Base-by-base conservation (phyloP, 2,329 filamentous ascomycete species). In the Aureobasidium namibiae region DNA sequence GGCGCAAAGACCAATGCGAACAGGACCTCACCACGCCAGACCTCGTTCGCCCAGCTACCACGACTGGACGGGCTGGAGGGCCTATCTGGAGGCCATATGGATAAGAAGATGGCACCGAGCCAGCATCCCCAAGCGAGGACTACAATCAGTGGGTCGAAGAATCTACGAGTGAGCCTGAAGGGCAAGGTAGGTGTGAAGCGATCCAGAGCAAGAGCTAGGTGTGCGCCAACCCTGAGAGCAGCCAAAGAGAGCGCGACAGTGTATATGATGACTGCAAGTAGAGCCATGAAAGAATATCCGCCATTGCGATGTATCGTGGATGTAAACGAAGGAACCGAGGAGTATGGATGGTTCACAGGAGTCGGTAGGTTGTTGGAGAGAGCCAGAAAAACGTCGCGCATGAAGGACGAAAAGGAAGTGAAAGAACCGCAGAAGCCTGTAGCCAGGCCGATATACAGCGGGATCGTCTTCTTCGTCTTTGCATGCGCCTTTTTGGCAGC, bases 351-450 rank as follows among this genome's bases (percentile, higher is more conserved):
- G 56, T 71, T 67, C 65, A 77, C 73, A 0, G 83, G 80, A 1
- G 78, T 75, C 0, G 81, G 77, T 11, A 95, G 74, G 63, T 87
- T 81, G 68, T 96, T 94, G 4, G 89, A 86, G 18, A 95, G 74
- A 0, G 89, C 87, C 23, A 95, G 80, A 69, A 95, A 95, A 14
- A 80, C 74, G 66, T 95, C 92, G 7, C 89, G 82, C 48, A 92
- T 85, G 69, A 95, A 95, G 21, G 86, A 85, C 0, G 91, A 95
- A 73, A 96, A 96, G 10, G 88, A 92, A 0, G 92, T 96, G 67
- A 94, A 89, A 64, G 88, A 92, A 62, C 92, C 90, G 67, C 90
- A 95, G 72, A 94, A 94, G 11, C 88, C 92, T 0, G 88, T 95
- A 0, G 89, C 83, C 6, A 96, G 82, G 53, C 89, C 92, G 61